These are phyloP conservation scores for Cinnamomum chago DNA, from an alignment of 164 flowering plant species.

Conservation along the genomic window DNA sequence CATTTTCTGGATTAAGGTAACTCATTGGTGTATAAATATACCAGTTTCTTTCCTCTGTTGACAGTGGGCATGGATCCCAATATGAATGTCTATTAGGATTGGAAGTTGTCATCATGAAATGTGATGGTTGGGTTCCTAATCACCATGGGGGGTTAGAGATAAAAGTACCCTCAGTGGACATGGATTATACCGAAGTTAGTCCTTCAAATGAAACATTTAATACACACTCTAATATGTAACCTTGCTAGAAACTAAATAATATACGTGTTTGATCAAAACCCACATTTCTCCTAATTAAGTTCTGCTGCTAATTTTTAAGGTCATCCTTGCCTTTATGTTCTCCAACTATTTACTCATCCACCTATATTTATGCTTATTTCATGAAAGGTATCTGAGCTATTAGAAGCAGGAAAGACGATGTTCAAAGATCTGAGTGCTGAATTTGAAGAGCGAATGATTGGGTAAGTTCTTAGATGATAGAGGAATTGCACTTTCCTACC, in stretches of 20 bases:
- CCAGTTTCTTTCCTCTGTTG: not conserved
- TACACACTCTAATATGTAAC: too few species aligned
- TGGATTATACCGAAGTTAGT: not conserved
- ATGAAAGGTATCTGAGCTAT: constrained; percentile 61
- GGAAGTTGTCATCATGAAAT: not conserved
- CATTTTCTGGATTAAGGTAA: not conserved
- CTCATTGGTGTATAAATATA: not conserved
- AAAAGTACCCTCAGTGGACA: too few species aligned
- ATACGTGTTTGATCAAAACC: not conserved
- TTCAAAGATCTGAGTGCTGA: constrained; percentile 63
- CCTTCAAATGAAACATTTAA: too few species aligned
- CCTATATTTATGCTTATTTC: not conserved
- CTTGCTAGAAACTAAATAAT: not conserved
- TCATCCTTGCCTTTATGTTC: not conserved
- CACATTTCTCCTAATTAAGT: not conserved
- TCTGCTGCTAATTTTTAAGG: not conserved
- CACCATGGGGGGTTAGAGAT: not conserved
- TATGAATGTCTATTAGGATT: not conserved
- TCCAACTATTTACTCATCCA: not conserved
- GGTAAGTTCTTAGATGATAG: constrained; percentile 30
- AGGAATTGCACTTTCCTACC: not conserved
- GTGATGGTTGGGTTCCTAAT: too few species aligned
- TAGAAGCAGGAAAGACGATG: constrained; percentile 69
- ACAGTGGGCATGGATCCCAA: not conserved
- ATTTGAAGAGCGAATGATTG: constrained; percentile 72